Evolutionary conservation across 2,329 filamentous ascomycete species (phyloP).

Genomic region (Talaromyces sp.): DNA sequence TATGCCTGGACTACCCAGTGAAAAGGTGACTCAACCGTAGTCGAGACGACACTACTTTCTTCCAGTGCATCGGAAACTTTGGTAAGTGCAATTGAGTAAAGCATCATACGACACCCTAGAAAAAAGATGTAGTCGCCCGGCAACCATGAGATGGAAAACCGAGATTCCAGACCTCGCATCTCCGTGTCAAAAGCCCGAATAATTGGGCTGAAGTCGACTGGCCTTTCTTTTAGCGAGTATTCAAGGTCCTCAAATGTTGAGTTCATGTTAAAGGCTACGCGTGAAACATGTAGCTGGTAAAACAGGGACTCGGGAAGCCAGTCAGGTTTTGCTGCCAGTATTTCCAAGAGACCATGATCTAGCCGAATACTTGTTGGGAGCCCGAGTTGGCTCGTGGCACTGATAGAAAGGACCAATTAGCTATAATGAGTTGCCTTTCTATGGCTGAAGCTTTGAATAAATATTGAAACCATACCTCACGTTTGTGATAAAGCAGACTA

Average conservation of each 20-base stretch:
- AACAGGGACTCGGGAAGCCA: slow-evolving; percentile 12
- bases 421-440: background rate
- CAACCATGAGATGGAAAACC: slow-evolving; percentile 7
- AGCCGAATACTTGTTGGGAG: slow-evolving; percentile 11
- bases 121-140: slow-evolving; percentile 8
- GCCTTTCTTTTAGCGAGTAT: background rate
- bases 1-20: slow-evolving; percentile 7
- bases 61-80: background rate
- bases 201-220: background rate
- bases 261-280: slow-evolving; percentile 2
- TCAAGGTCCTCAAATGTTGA: slow-evolving; percentile 4
- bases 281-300: slow-evolving; percentile 10
- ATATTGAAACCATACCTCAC: slow-evolving; percentile 1
- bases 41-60: background rate
- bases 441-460: background rate
- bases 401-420: background rate
- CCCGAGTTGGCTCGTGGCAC: slow-evolving; percentile 9
- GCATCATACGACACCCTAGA: slow-evolving; percentile 4
- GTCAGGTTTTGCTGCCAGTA: slow-evolving; percentile 5
- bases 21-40: background rate
- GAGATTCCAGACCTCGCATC: slow-evolving; percentile 1
- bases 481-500: slow-evolving; percentile 12
- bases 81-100: slow-evolving; percentile 10
- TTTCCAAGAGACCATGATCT: slow-evolving; percentile 9
- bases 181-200: slow-evolving; percentile 7